Conservation (phyloP, 441 rosid genomes). For the Adansonia gregorii region DNA sequence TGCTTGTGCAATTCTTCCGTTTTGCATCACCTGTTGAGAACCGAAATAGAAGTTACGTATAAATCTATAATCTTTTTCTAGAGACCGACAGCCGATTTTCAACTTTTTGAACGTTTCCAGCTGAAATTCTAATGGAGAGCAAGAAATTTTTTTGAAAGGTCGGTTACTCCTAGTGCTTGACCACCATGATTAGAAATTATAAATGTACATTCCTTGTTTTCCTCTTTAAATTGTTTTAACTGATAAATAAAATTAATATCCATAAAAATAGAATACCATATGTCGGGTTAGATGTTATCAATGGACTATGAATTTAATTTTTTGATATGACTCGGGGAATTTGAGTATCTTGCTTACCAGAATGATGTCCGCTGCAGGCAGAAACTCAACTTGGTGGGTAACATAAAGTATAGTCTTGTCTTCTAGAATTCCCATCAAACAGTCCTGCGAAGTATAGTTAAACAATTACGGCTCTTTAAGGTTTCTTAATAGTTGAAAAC, state of each 20-base stretch:
- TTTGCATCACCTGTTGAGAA: conserved; percentile 79
- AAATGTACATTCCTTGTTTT: not conserved
- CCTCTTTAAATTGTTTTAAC: not conserved
- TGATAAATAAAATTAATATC: not conserved
- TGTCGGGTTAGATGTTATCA: not conserved
- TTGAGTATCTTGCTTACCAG: conserved; percentile 57
- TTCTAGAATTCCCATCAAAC: conserved; percentile 88
- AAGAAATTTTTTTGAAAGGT: not conserved
- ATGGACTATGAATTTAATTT: not conserved
- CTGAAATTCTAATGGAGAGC: not conserved
- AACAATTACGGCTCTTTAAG: not conserved
- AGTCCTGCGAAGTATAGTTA: conserved; percentile 57
- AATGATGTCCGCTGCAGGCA: conserved; percentile 95
- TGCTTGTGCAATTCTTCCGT: conserved; percentile 89
- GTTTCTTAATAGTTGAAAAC: conserved; percentile 3
- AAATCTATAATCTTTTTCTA: not conserved
- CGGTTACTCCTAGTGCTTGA: not conserved
- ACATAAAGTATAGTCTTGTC: conserved; percentile 85
- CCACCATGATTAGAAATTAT: not conserved
- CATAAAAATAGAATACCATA: not conserved
- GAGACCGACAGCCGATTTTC: conserved; percentile 1
- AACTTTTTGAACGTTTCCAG: not conserved
- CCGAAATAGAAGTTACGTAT: conserved; percentile 10
- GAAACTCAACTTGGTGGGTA: conserved; percentile 99
- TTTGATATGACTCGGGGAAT: conserved; percentile 15